Percentiles rank a stretch among this genome's conserved stretches.
These are phyloP conservation scores for Sextonia rubra DNA, from an alignment of 164 flowering plant genomes.

Conservation along the genomic window DNA sequence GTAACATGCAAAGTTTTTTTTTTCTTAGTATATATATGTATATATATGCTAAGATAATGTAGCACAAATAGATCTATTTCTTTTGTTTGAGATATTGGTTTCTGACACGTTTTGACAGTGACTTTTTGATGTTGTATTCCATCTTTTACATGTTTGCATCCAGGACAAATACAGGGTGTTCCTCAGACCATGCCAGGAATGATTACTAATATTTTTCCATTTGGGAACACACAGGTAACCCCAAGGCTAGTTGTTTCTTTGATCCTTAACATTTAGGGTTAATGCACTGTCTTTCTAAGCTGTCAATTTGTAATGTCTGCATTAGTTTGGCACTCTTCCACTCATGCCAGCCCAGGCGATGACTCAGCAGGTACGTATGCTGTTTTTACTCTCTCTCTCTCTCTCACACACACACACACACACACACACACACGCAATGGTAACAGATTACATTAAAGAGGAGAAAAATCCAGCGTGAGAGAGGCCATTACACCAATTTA, in stretches of 20 bases:
- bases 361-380: conserved; percentile 65
- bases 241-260: background rate
- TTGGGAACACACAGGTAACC: conserved; percentile 50
- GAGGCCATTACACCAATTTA: too few relatives aligned
- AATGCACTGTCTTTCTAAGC: background rate
- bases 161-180: conserved; percentile 48
- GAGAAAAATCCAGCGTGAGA: background rate
- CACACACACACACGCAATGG: too few relatives aligned
- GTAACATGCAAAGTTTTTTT: conserved; percentile 14
- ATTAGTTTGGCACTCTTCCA: conserved; percentile 47
- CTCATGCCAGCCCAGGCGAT: conserved; percentile 66
- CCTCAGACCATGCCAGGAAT: conserved; percentile 47
- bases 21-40: conserved; percentile 25
- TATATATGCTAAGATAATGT: background rate
- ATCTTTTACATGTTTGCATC: conserved; percentile 11
- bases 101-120: conserved; percentile 6
- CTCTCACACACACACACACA: background rate
- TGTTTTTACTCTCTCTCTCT: background rate
- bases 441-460: conserved; percentile 24
- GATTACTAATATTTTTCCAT: conserved; percentile 47
- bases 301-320: conserved; percentile 6
- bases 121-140: conserved; percentile 6
- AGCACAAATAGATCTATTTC: conserved; percentile 7
- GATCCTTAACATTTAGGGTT: background rate
- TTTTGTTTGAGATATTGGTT: conserved; percentile 11